Evolutionary conservation across 2,329 filamentous ascomycete species (phyloP).

Genomic region (Capronia coronata): DNA sequence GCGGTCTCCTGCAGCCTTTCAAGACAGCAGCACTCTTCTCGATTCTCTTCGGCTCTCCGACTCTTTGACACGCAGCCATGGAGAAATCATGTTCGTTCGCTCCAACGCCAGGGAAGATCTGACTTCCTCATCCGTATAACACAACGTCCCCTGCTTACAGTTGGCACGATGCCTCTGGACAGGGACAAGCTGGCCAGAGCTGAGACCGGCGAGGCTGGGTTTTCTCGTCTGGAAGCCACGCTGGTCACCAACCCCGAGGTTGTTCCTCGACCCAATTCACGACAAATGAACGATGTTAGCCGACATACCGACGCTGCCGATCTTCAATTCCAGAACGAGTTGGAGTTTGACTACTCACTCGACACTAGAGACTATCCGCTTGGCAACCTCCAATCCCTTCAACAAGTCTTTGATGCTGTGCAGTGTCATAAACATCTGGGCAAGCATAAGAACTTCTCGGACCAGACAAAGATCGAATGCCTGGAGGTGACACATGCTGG

Average conservation of each 20-base stretch:
- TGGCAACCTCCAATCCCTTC: conserved; percentile 17
- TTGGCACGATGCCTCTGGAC: not conserved
- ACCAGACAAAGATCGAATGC: conserved; percentile 14
- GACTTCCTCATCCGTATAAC: too few species aligned
- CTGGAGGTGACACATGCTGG: conserved; percentile 2
- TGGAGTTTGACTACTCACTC: conserved; percentile 16
- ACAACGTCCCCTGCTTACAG: too few species aligned
- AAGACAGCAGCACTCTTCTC: too few species aligned
- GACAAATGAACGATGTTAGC: not conserved
- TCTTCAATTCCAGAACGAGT: not conserved
- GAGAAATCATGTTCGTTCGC: too few species aligned
- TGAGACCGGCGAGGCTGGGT: not conserved
- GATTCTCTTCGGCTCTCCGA: too few species aligned
- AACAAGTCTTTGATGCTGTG: conserved; percentile 23
- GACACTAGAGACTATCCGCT: conserved; percentile 15
- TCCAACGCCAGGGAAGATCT: too few species aligned
- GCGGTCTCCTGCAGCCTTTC: too few species aligned
- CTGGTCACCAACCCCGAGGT: not conserved
- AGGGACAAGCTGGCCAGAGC: not conserved
- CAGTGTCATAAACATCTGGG: conserved; percentile 18
- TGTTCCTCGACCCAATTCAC: not conserved
- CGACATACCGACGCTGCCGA: not conserved
- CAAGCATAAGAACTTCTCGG: conserved; percentile 19
- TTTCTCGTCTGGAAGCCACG: not conserved
- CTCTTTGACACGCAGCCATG: too few species aligned